Base-by-base conservation (phyloP, 345 rosid species). In the Heritiera littoralis region DNA sequence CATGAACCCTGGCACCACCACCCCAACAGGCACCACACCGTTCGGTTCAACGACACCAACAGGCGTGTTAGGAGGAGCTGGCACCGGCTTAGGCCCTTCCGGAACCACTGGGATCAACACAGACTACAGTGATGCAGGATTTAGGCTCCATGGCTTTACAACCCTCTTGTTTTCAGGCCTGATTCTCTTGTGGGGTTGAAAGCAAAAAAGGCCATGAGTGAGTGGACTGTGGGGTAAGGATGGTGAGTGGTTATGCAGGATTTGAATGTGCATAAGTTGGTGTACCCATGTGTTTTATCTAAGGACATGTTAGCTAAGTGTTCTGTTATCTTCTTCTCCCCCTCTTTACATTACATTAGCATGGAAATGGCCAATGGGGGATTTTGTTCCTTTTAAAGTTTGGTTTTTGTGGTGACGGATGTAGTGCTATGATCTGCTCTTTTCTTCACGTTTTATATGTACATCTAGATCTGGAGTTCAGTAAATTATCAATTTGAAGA, bases 61-160 rank as follows among this genome's bases (percentile, higher is more conserved):
- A 1, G 91, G 93, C 60, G 84, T 86, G 63, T 41, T 87, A n/a
- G 90, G 92, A 75, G 92, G 90, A 48, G 77, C 65, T 3, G 87
- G 88, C 66, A 71, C 82, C 0, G 89, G 88, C 10, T 15, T 86
- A 54, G 85, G 86, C 64, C 90, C 92, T 5, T 58, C 89, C 0
- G 88, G 89, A 43, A 55, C 52, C 2, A 46, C 80, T 4, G 84
- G 92, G 52, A 80, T 84, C 28, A 86, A 89, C 82, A 84, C 85
- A 32, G 94, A 89, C 77, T 66, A 82, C 69, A 79, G 68, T 18
- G 65, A 80, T 2, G 86, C 81, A 0, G 92, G 89, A 9, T 46
- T 76, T 11, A 72, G 77, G 64, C 70, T 86, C n/a, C 72, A 51
- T n/a, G 30, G 7, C 61, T 43, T 73, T 2, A 9, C n/a, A 49